Evolutionary conservation across 176 grass and related monocot genomes (phyloP), one percentile per base, ranked within the genome.

Genomic region (Alloteropsis semialata): DNA sequence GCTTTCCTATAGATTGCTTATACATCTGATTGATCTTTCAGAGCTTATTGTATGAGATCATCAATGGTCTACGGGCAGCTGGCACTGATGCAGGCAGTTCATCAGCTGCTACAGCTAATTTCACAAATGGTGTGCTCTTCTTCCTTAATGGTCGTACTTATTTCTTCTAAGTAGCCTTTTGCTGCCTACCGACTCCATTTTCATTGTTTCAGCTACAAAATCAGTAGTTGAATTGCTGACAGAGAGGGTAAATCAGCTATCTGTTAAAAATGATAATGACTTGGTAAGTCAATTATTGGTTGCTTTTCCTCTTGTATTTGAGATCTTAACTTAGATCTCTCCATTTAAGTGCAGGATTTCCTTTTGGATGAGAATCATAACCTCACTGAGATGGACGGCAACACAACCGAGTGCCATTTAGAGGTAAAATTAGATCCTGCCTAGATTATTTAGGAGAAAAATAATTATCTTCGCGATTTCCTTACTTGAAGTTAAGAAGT

Each of bases 41-140:
- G 97, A 96, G 87, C 66, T 84, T 99, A 85, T 81, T 99, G 16
- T 99, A 90, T 87, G 97, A 99, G 74, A 99, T 99, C 73, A 99
- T 99, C 53, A 90, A 87, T 86, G 90, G 97, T 83, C 77, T 99
- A 68, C 86, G 87, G 10, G 64, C 82, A 7, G 93, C 79, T 84
- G 76, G 87, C 79, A 85, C 87, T 67, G 87, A 99, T 85, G 90
- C 81, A 66, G 91, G 93, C 39, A 95, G 91, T 80, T 99, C 93
- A 75, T 99, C 97, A 37, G 87, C 97, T 49, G 89, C 91, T 78
- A 82, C 91, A 25, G 41, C 89, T 74, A 86, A 75, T 78, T 89
- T 90, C 77, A 87, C 87, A 18, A 92, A 90, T 67, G 97, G 91
- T 94, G 58, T 69, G 75, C 15, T 74, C 41, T 57, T 38, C 54